Percentiles rank a stretch among this genome's conserved stretches.
Conservation (phyloP, 2,329 filamentous ascomycete genomes). For the Epichloe bromicola region DNA sequence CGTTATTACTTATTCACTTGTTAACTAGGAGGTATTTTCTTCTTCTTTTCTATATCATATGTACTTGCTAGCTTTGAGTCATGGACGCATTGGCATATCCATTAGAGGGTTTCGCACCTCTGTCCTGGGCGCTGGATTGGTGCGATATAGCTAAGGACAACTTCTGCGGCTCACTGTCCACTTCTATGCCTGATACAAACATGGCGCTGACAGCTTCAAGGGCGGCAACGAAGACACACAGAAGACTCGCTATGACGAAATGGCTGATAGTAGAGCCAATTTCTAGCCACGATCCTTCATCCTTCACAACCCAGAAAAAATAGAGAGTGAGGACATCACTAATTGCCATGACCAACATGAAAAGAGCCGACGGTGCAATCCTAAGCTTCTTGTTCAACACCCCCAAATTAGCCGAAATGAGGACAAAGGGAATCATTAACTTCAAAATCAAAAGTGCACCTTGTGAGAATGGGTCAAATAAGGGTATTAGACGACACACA, state of each 20-base stretch:
- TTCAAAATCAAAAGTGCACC: slow-evolving; percentile 78
- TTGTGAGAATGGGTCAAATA: slow-evolving; percentile 91
- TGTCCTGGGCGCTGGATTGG: background rate
- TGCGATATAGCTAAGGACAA: background rate
- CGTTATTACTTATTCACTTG: no score
- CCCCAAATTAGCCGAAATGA: slow-evolving; percentile 88
- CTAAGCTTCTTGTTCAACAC: slow-evolving; percentile 76
- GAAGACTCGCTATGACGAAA: slow-evolving; percentile 78
- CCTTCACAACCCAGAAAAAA: slow-evolving; percentile 98
- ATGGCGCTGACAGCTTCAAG: slow-evolving; percentile 76
- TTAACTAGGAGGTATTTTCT: no score
- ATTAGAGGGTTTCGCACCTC: no score
- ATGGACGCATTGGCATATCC: no score
- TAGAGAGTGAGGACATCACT: slow-evolving; percentile 86
- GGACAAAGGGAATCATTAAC: slow-evolving; percentile 80
- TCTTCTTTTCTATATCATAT: no score
- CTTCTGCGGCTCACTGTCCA: slow-evolving; percentile 24
- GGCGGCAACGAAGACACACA: slow-evolving; percentile 82
- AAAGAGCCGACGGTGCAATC: slow-evolving; percentile 76
- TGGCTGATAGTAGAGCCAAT: slow-evolving; percentile 95
- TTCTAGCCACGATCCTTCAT: slow-evolving; percentile 94
- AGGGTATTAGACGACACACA: slow-evolving; percentile 71
- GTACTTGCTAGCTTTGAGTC: no score
- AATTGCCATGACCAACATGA: slow-evolving; percentile 88
- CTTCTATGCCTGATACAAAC: slow-evolving; percentile 70